These are phyloP conservation scores for Aspergillus cristatus DNA, from an alignment of 495 filamentous ascomycete genomes.

Conservation along the genomic window DNA sequence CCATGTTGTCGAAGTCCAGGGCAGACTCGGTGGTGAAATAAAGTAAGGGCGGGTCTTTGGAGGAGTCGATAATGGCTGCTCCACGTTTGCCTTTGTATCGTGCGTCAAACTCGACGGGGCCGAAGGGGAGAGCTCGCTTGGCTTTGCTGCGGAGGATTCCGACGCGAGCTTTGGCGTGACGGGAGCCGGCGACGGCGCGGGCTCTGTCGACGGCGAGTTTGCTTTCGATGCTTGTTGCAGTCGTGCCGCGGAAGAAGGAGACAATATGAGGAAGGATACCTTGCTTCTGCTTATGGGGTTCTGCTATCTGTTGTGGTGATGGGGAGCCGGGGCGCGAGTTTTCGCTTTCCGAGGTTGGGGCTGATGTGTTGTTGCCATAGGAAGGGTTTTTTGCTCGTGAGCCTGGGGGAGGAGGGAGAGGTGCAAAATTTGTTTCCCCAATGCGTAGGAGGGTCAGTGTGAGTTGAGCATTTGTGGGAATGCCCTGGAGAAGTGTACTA, in stretches of 20 bases:
- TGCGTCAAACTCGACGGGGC: slow-evolving; percentile 68
- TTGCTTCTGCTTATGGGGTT: slow-evolving; percentile 25
- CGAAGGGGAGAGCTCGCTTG: slow-evolving; percentile 34
- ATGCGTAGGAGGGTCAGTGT: slow-evolving; percentile 78
- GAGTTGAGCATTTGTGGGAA: slow-evolving; percentile 82
- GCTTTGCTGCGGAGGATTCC: slow-evolving; percentile 51
- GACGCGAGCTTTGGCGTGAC: slow-evolving; percentile 59
- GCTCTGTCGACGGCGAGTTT: slow-evolving; percentile 61
- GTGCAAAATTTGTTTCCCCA: slow-evolving; percentile 74
- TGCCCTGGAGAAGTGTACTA: slow-evolving; percentile 70
- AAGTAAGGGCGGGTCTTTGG: slow-evolving; percentile 31
- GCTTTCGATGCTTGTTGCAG: slow-evolving; percentile 56
- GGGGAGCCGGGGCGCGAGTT: slow-evolving; percentile 9
- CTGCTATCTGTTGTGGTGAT: slow-evolving; percentile 10
- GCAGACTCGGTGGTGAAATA: slow-evolving; percentile 43
- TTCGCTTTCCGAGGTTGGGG: slow-evolving; percentile 14
- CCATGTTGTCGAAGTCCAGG: slow-evolving; percentile 14
- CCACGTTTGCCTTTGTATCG: slow-evolving; percentile 66
- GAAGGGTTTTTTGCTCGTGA: no score
- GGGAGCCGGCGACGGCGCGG: slow-evolving; percentile 55
- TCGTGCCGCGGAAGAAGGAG: slow-evolving; percentile 57
- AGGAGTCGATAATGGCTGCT: slow-evolving; percentile 57
- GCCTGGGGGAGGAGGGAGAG: slow-evolving; percentile 68
- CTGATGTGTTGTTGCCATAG: slow-evolving; percentile 45
- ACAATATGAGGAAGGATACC: no score